A percentile compares a stretch with the other conserved stretches of the same genome.
Conservation (phyloP, 2,329 filamentous ascomycete genomes). For the Pseudogymnoascus sp. region DNA sequence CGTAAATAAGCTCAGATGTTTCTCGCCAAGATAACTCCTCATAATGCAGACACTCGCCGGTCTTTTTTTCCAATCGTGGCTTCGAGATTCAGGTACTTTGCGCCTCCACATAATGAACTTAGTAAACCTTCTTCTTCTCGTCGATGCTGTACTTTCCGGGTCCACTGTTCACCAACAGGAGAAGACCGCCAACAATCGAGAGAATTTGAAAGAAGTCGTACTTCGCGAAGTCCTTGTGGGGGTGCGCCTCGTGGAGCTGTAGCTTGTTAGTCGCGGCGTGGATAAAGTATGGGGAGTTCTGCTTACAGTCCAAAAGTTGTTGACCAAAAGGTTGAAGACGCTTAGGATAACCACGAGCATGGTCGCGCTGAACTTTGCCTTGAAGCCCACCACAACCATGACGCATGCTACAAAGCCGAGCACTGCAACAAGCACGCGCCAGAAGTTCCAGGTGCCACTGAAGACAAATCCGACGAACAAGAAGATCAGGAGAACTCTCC, state of each 20-base stretch:
- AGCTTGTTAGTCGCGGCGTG: constrained; percentile 16
- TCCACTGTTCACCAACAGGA: constrained; percentile 96
- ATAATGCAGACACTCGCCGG: constrained; percentile 19
- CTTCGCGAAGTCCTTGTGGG: constrained; percentile 99
- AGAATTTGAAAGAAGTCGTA: constrained; percentile 99
- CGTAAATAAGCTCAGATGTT: not conserved
- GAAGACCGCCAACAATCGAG: constrained; percentile 92
- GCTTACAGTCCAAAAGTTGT: constrained; percentile 99
- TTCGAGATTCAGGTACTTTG: constrained; percentile 8
- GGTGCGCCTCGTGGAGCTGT: constrained; percentile 92
- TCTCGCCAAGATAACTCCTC: constrained; percentile 18
- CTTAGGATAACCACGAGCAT: constrained; percentile 92
- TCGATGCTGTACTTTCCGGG: constrained; percentile 96
- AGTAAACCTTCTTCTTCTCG: constrained; percentile 99
- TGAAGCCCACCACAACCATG: constrained; percentile 99
- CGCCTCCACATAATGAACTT: constrained; percentile 20
- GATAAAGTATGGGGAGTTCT: constrained; percentile 5
- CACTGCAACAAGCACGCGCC: constrained; percentile 75
- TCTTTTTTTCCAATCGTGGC: constrained; percentile 13
- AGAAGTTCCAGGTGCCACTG: constrained; percentile 84
- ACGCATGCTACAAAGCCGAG: constrained; percentile 86
- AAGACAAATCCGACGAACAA: constrained; percentile 96
- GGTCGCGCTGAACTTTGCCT: constrained; percentile 97
- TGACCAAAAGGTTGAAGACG: constrained; percentile 92
- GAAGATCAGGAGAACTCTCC: constrained; percentile 92